A percentile compares a stretch with the other conserved stretches of the same genome.
These are phyloP conservation scores for Nymphaea thermarum DNA, from an alignment of 164 flowering plant species.

Conservation along the genomic window DNA sequence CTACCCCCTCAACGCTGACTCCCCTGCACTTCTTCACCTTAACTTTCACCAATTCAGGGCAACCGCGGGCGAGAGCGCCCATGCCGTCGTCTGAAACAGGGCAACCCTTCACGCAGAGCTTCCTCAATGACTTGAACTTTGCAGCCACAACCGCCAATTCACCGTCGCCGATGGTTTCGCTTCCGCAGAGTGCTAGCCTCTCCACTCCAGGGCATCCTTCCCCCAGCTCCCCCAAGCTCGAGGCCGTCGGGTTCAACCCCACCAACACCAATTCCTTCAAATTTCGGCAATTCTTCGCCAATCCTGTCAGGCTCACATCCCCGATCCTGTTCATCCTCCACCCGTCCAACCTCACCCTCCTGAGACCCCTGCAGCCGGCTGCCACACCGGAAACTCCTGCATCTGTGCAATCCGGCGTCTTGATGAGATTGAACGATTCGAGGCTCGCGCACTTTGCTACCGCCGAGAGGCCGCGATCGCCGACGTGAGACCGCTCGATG, in stretches of 20 bases:
- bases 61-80: conserved; percentile 60
- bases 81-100: conserved; percentile 61
- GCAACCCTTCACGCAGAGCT: conserved; percentile 74
- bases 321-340: conserved; percentile 77
- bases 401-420: conserved; percentile 63
- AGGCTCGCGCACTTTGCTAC: conserved; percentile 36
- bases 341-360: conserved; percentile 82
- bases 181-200: conserved; percentile 68
- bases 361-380: conserved; percentile 38
- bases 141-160: conserved; percentile 59
- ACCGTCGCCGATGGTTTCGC: conserved; percentile 57
- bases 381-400: conserved; percentile 39
- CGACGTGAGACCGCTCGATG: conserved; percentile 71
- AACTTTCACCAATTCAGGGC: conserved; percentile 72
- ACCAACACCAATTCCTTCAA: conserved; percentile 71
- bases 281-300: conserved; percentile 42
- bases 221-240: conserved; percentile 43
- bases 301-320: conserved; percentile 55
- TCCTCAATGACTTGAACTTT: conserved; percentile 59
- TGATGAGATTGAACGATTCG: conserved; percentile 58
- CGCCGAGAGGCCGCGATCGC: conserved; percentile 51
- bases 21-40: conserved; percentile 79
- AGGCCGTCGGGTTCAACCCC: conserved; percentile 50
- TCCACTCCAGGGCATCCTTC: conserved; percentile 48
- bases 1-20: conserved; percentile 46